phyloP scores from a whole-genome alignment of 2,329 filamentous ascomycete genomes.

The Nemania sp. region DNA sequence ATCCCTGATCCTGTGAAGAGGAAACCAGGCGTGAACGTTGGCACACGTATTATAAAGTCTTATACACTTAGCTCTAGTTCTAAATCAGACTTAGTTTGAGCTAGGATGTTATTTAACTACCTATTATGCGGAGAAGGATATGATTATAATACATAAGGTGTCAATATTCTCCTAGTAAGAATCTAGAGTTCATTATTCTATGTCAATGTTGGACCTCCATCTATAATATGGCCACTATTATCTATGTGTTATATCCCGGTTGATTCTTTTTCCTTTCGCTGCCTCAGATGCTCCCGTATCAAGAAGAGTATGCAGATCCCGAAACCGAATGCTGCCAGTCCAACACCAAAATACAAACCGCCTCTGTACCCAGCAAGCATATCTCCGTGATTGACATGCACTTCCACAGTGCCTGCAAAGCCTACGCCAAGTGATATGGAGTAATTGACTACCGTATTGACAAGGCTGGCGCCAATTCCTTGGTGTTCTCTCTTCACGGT shows the following conservation, averaged over 20 bases:
- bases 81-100: no score
- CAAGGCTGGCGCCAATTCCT: constrained; percentile 47
- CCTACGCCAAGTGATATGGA: constrained; percentile 59
- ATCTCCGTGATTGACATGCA: constrained; percentile 35
- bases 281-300: constrained; percentile 20
- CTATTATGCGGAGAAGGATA: no score
- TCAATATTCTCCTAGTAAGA: no score
- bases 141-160: no score
- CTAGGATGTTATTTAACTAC: no score
- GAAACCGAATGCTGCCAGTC: constrained; percentile 30
- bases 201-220: neutral
- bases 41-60: no score
- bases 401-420: constrained; percentile 52
- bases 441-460: constrained; percentile 63
- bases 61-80: no score
- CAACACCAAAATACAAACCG: constrained; percentile 36
- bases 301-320: constrained; percentile 32
- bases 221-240: no score
- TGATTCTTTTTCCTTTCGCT: constrained; percentile 6
- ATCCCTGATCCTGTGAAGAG: no score
- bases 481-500: constrained; percentile 41
- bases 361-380: constrained; percentile 34
- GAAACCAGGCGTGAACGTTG: no score
- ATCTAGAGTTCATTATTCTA: no score
- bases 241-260: neutral